A percentile compares a stretch with the other conserved stretches of the same genome.
Conservation (phyloP, 2,329 filamentous ascomycete species). For the Verticillium dahliae region DNA sequence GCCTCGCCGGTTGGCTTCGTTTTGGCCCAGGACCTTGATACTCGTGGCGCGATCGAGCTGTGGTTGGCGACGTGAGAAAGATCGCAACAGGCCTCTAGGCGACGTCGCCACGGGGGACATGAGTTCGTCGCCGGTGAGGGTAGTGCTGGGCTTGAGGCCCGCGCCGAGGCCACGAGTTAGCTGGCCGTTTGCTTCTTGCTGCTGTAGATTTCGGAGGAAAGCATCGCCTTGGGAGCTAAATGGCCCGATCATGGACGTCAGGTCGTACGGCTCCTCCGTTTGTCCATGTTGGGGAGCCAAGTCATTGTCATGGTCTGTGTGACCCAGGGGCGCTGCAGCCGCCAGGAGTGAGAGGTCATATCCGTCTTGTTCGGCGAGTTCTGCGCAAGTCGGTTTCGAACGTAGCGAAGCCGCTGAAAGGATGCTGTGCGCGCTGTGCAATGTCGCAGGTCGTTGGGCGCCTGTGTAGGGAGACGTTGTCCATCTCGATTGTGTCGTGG, state of each 20-base stretch:
- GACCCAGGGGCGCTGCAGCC: constrained; percentile 32
- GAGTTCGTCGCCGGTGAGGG: constrained; percentile 44
- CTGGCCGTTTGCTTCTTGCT: constrained; percentile 46
- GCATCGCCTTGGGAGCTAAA: constrained; percentile 32
- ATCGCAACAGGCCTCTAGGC: constrained; percentile 15
- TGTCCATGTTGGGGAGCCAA: neutral
- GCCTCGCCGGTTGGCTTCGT: constrained; percentile 52
- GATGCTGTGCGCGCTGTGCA: neutral
- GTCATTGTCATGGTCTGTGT: constrained; percentile 17
- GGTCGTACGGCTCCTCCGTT: constrained; percentile 30
- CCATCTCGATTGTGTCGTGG: neutral
- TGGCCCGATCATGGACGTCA: constrained; percentile 39
- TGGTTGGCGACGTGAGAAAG: neutral
- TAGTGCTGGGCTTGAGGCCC: constrained; percentile 42
- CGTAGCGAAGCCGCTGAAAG: neutral
- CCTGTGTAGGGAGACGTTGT: neutral
- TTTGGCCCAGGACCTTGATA: constrained; percentile 45
- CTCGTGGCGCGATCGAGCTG: constrained; percentile 27
- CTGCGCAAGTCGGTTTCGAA: neutral
- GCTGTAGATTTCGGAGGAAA: constrained; percentile 38
- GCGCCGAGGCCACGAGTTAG: constrained; percentile 53
- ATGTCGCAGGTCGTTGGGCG: neutral
- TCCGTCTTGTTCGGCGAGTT: constrained; percentile 25
- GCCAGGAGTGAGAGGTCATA: constrained; percentile 36
- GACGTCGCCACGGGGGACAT: constrained; percentile 26